Percentiles rank a stretch among this genome's conserved stretches.
Evolutionary conservation across 805 yeast species (phyloP).

Genomic region (Zygotorulaspora chibaensis): DNA sequence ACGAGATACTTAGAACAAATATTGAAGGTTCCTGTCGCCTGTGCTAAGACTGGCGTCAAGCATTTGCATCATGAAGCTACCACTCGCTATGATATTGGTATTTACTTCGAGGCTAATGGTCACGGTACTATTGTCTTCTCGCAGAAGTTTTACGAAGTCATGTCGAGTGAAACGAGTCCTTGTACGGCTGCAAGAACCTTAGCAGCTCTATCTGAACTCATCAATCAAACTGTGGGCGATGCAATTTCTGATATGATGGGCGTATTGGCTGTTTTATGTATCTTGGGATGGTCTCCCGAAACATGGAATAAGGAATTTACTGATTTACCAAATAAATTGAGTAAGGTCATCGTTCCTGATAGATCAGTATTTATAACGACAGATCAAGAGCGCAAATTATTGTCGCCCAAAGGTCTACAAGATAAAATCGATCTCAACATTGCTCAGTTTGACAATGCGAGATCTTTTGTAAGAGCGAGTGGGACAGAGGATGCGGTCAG

Average conservation of each 20-base stretch:
- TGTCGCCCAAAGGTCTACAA: slow-evolving; percentile 77
- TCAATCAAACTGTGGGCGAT: slow-evolving; percentile 98
- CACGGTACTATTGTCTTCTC: slow-evolving; percentile 93
- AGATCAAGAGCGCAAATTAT: slow-evolving; percentile 81
- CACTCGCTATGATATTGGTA: slow-evolving; percentile 77
- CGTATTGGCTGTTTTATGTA: slow-evolving; percentile 60
- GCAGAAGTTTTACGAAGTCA: slow-evolving; percentile 41
- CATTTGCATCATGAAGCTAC: slow-evolving; percentile 90
- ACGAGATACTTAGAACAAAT: slow-evolving; percentile 61
- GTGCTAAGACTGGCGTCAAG: slow-evolving; percentile 95
- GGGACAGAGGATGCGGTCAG: slow-evolving; percentile 98
- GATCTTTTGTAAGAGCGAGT: slow-evolving; percentile 93
- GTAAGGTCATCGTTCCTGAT: slow-evolving; percentile 80
- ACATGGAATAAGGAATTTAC: slow-evolving; percentile 74
- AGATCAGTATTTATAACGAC: slow-evolving; percentile 76
- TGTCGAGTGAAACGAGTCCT: slow-evolving; percentile 37
- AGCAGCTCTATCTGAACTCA: slow-evolving; percentile 58
- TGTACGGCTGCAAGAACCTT: slow-evolving; percentile 46
- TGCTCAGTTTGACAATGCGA: slow-evolving; percentile 50
- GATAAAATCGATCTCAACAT: slow-evolving; percentile 63
- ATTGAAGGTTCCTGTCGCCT: slow-evolving; percentile 71
- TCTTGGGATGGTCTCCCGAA: slow-evolving; percentile 53
- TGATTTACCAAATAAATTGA: slow-evolving; percentile 82
- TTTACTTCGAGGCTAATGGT: slow-evolving; percentile 98
- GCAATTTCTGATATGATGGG: slow-evolving; percentile 89